phyloP scores from a whole-genome alignment of 305 asterid genomes.

The Solanum hybrid region DNA sequence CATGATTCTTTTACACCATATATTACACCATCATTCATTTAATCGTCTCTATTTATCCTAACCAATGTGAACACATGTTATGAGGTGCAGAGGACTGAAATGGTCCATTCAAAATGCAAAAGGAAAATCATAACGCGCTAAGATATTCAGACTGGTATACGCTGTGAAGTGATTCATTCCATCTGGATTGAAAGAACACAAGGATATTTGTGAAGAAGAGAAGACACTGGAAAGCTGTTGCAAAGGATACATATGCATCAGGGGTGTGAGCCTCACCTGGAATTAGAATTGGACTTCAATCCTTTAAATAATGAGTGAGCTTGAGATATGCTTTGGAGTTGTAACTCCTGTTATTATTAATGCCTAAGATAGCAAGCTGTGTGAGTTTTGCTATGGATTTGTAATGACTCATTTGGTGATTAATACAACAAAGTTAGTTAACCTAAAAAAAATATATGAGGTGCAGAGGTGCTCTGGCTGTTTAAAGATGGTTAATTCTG shows the following conservation, averaged over 20 bases:
- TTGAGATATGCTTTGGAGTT: neutral
- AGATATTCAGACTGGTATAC: neutral
- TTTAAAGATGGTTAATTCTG: neutral
- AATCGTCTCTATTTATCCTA: neutral
- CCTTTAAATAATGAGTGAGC: neutral
- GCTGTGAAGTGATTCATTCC: neutral
- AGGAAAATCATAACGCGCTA: neutral
- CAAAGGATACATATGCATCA: neutral
- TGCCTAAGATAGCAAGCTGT: neutral
- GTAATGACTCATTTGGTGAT: neutral
- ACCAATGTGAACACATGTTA: neutral
- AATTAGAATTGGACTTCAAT: neutral
- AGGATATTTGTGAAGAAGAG: neutral
- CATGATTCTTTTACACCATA: neutral
- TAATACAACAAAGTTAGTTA: neutral
- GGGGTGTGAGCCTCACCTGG: neutral
- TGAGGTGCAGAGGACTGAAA: neutral
- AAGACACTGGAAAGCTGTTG: neutral
- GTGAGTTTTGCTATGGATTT: neutral
- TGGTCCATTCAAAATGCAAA: neutral
- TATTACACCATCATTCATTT: neutral
- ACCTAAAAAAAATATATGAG: neutral
- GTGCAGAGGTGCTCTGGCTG: neutral
- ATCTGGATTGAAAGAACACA: neutral
- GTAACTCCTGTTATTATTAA: neutral